Evolutionary conservation across 2,329 filamentous ascomycete species (phyloP), one percentile per base, ranked within the genome.

Genomic region (Xylaria sp.): DNA sequence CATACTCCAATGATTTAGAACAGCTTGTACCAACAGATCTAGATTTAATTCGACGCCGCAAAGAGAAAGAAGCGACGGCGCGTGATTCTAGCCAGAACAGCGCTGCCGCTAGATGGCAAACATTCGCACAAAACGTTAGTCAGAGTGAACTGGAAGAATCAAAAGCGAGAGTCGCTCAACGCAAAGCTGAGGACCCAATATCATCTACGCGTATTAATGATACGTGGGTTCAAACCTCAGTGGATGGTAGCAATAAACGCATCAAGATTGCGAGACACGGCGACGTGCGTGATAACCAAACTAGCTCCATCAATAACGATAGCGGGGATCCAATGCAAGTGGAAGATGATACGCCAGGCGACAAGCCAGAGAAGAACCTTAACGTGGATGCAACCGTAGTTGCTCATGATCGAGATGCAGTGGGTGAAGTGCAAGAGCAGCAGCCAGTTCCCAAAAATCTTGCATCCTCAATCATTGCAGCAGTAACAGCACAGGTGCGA

Each of bases 1-100:
- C 82, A 4, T 98, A 97, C 74, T 73, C 74, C 3, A 84, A 88
- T 28, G 87, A 89, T 33, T 86, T 89, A 35, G 88, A 96, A 78
- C 94, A 98, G 78, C 88, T 98, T 78, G 90, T 96, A 3, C 86
- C 90, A 63, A 99, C 95, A 0, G 95, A 99, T 75, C 73, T 95
- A 60, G 92, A 97, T 69, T 79, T 84, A 53, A 78, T 94, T 64
- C 80, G 82, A 63, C 78, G 78, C 37, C 75, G 78, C 35, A 77
- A 78, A 60, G 68, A 71, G 9, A 71, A 72, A 9, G 67, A 73
- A 49, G 45, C 19, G 8, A 42, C 66, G 66, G 65, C 70, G 47
- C 67, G 70, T 63, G 73, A 71, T 58, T 56, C 60, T 31, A 61
- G 60, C 15, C 64, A 60, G n/a, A 47, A 53, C 54, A 63, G 47